These are phyloP conservation scores for Annulohypoxylon stygium DNA, from an alignment of 495 filamentous ascomycete genomes.

Conservation along the genomic window DNA sequence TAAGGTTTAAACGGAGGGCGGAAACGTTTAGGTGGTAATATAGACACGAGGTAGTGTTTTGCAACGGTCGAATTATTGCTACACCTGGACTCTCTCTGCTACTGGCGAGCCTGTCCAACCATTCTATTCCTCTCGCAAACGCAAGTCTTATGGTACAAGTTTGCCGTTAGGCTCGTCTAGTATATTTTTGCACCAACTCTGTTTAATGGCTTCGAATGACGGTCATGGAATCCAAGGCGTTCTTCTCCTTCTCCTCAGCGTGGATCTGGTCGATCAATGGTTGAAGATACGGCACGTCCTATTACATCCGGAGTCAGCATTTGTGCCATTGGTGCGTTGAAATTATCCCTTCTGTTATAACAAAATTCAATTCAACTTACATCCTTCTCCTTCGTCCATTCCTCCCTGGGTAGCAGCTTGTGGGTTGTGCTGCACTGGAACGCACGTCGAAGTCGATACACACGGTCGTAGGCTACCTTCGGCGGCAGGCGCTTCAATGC, in stretches of 20 bases:
- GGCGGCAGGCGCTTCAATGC: constrained; percentile 90
- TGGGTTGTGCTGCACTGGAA: constrained; percentile 83
- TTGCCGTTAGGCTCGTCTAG: constrained; percentile 13
- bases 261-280: constrained; percentile 87
- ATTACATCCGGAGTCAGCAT: constrained; percentile 42
- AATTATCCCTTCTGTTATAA: not conserved
- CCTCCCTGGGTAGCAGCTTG: constrained; percentile 81
- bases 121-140: constrained; percentile 40
- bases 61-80: constrained; percentile 17
- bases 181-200: not conserved
- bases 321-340: not conserved
- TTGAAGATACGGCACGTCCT: constrained; percentile 84
- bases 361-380: constrained; percentile 32
- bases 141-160: constrained; percentile 44
- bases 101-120: constrained; percentile 25
- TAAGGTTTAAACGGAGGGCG: constrained; percentile 10
- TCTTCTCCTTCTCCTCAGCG: constrained; percentile 83
- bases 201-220: constrained; percentile 68
- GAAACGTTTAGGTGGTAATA: constrained; percentile 32
- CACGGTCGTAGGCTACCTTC: constrained; percentile 94
- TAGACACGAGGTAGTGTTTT: constrained; percentile 17
- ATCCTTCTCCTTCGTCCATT: constrained; percentile 75
- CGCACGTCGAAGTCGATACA: constrained; percentile 94
- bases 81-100: constrained; percentile 24
- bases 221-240: constrained; percentile 84